Base-by-base conservation (phyloP, 2,329 filamentous ascomycete species). In the Cercospora sesami region DNA sequence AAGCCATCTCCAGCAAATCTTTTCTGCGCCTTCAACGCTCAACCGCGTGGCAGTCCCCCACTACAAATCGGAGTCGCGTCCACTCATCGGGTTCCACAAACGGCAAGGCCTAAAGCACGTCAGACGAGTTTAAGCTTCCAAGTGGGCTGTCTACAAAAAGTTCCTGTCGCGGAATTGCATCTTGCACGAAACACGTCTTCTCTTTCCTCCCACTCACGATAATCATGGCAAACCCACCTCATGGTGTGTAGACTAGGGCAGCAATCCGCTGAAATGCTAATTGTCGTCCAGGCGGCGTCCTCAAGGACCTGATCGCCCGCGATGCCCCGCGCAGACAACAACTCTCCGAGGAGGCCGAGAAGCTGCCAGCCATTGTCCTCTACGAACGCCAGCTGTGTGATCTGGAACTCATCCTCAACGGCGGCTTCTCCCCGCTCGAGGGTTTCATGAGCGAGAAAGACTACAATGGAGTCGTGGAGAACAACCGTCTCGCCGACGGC, bases 401-500 rank as follows among this genome's bases (percentile, higher is more conserved):
- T 86, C 87, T 99, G 74, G 95, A 99, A 83, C 84, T 99, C 82
- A 93, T 99, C 78, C 89, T 99, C 81, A 98, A 93, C 81, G 95
- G 95, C 80, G 95, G 95, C 73, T 99, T 99, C 85, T 97, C 94
- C 73, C 95, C 95, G 68, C 88, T 99, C 48, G 94, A 99, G 88
- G 95, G 94, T 78, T 99, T 99, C 86, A 91, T 99, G 91, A 97
- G 88, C 81, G 89, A 99, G 86, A 91, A 93, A 83, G 95, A 99
- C 83, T 99, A 97, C 86, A 91, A 96, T 82, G 90, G 91, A 72
- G 95, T 99, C 72, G 94, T 97, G 74, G 89, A 90, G 81, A 88
- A 94, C 75, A 90, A 91, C 84, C 92, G 95, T 76, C 90, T 99
- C 68, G 89, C 89, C 68, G 90, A 93, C 82, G 95, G 95, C 80